Evolutionary conservation across 495 filamentous ascomycete species (phyloP).

Genomic region (Aspergillus diversus): DNA sequence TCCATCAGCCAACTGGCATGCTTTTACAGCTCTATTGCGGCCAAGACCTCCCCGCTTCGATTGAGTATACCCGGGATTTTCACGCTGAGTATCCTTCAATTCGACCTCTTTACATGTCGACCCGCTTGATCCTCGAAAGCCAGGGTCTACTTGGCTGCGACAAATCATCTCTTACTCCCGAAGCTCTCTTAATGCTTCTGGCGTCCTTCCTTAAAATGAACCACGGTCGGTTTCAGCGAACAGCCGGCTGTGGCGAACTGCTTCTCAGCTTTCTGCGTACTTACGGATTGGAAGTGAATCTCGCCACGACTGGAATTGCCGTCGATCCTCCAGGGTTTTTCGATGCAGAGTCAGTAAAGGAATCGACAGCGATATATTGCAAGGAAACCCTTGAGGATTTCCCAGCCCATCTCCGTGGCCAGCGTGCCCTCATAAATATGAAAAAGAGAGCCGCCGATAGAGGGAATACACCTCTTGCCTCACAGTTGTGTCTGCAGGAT

Average conservation of each 20-base stretch:
- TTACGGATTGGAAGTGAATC: slow-evolving; percentile 49
- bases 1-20: slow-evolving; percentile 52
- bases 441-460: slow-evolving; percentile 38
- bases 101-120: slow-evolving; percentile 49
- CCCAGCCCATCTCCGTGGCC: slow-evolving; percentile 40
- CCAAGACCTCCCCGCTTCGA: slow-evolving; percentile 34
- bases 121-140: slow-evolving; percentile 53
- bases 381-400: slow-evolving; percentile 18
- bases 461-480: slow-evolving; percentile 31
- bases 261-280: slow-evolving; percentile 56
- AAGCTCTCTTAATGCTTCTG: slow-evolving; percentile 59
- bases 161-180: slow-evolving; percentile 49
- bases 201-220: slow-evolving; percentile 54
- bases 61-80: slow-evolving; percentile 50
- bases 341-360: slow-evolving; percentile 25
- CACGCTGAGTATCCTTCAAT: slow-evolving; percentile 53
- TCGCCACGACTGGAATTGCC: slow-evolving; percentile 50
- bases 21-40: slow-evolving; percentile 49
- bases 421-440: slow-evolving; percentile 39
- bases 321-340: slow-evolving; percentile 54
- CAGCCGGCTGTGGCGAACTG: slow-evolving; percentile 39
- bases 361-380: background rate
- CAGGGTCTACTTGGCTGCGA: slow-evolving; percentile 49
- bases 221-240: slow-evolving; percentile 34
- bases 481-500: slow-evolving; percentile 60